Base-by-base conservation (phyloP, 2,329 filamentous ascomycete genomes). In the Microdochium nivale region DNA sequence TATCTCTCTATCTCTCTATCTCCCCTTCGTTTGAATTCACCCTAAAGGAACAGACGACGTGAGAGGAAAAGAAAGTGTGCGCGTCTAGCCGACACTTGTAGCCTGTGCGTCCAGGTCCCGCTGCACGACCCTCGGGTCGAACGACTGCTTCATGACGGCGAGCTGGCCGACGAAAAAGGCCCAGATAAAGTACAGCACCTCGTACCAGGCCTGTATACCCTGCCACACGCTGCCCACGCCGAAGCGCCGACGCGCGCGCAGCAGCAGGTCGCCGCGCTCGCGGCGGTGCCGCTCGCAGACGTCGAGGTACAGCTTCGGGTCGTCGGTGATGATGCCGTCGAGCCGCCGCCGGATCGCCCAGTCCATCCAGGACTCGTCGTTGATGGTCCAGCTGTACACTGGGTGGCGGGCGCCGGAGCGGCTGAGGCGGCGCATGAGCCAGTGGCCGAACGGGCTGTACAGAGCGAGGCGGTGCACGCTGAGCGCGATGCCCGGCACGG, bases 351-450 rank as follows among this genome's bases (percentile, higher is more conserved):
- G 68, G 32, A 95, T 81, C 56, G 82, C 79, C 89, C 90, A 96
- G 59, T 83, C 78, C 91, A 97, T 96, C 68, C 83, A 80, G 49
- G 76, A 74, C 55, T 81, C 78, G 14, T 86, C 79, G 64, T 97
- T 96, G 49, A 96, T 87, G 0, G 91, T 96, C 92, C 92, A 97
- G 0, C 83, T 79, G 60, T 86, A 84, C 3, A 96, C 72, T 3
- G 79, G 77, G 23, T 86, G 77, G 16, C 75, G 27, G 27, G 5
- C 23, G 16, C 40, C 70, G 1, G 73, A 70, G 48, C 70, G 65
- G 54, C 77, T 76, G 25, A 81, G 79, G 51, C 84, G 78, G 13
- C 74, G 72, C 16, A 90, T 68, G 70, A 96, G 94, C 11, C 72
- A 69, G 10, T 67, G 64, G 8, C 90, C 90, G 33, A 81, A 71